phyloP scores from a whole-genome alignment of 352 stramenopile species.

The Pythium apleroticum region DNA sequence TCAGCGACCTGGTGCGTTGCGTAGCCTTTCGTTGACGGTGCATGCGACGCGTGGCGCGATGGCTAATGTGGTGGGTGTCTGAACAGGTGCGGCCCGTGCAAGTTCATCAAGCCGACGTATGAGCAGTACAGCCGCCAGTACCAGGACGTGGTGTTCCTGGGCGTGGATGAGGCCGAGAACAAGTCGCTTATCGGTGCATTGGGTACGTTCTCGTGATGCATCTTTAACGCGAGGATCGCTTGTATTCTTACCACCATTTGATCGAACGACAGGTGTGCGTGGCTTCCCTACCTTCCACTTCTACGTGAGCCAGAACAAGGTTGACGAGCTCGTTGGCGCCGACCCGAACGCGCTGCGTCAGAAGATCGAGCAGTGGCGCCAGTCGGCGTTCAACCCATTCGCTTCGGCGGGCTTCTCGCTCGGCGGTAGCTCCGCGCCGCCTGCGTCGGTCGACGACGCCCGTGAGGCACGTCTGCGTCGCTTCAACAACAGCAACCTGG shows the following conservation, averaged over 20 bases:
- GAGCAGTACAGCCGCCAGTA: constrained; percentile 81
- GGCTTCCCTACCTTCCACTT: constrained; percentile 92
- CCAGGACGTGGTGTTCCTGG: constrained; percentile 87
- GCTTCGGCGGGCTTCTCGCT: constrained; percentile 71
- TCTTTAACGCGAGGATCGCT: not conserved
- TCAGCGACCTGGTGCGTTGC: constrained; percentile 73
- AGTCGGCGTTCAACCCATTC: constrained; percentile 87
- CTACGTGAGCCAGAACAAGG: constrained; percentile 86
- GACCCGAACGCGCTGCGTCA: constrained; percentile 78
- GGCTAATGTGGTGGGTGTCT: not conserved
- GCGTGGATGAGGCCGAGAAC: constrained; percentile 85
- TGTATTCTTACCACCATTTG: not conserved
- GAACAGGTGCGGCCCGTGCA: constrained; percentile 72
- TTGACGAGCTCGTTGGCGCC: constrained; percentile 86
- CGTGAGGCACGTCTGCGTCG: constrained; percentile 79
- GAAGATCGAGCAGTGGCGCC: constrained; percentile 88
- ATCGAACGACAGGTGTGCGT: constrained; percentile 47
- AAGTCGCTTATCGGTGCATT: constrained; percentile 74
- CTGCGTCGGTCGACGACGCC: constrained; percentile 48
- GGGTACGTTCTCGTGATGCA: constrained; percentile 28
- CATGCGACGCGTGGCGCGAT: not conserved
- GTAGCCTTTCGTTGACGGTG: not conserved
- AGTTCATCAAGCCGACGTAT: constrained; percentile 88
- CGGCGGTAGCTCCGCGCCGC: constrained; percentile 35
- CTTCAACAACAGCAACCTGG: constrained; percentile 65